Conservation (phyloP, 78 protist genomes). For the Isochrysis galbana region DNA sequence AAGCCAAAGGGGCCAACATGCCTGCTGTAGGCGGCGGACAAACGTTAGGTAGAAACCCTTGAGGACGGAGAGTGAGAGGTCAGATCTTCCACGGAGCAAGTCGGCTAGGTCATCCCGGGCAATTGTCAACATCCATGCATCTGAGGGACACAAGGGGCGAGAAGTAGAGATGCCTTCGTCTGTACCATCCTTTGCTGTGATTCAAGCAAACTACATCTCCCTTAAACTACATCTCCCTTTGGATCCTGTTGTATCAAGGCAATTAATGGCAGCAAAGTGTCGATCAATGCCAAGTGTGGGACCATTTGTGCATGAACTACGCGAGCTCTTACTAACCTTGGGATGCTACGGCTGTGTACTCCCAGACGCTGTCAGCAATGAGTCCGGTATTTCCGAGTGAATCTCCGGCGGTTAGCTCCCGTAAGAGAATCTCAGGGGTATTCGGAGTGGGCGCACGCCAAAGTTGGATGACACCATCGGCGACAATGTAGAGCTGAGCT, state of each 20-base stretch:
- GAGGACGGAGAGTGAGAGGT: background rate
- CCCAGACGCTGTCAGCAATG: background rate
- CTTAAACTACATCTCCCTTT: too few species aligned
- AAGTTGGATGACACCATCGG: background rate
- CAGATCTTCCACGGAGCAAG: background rate
- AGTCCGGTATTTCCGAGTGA: background rate
- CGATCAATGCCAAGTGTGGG: too few species aligned
- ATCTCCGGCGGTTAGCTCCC: background rate
- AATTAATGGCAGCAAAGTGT: too few species aligned
- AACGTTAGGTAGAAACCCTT: background rate
- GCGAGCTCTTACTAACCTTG: too few species aligned
- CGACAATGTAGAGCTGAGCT: background rate
- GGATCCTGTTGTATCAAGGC: too few species aligned
- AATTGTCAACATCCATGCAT: background rate
- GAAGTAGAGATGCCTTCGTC: too few species aligned
- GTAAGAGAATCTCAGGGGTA: background rate
- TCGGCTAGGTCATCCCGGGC: background rate
- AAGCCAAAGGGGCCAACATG: too few species aligned
- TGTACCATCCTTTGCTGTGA: too few species aligned
- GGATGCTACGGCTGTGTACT: background rate
- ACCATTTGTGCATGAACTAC: too few species aligned
- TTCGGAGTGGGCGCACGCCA: background rate
- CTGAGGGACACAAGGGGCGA: too few species aligned
- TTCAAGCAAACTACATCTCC: too few species aligned
- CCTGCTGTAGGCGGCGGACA: background rate